Evolutionary conservation across 164 flowering plant genomes (phyloP).

Genomic region (Chimonanthus praecox): DNA sequence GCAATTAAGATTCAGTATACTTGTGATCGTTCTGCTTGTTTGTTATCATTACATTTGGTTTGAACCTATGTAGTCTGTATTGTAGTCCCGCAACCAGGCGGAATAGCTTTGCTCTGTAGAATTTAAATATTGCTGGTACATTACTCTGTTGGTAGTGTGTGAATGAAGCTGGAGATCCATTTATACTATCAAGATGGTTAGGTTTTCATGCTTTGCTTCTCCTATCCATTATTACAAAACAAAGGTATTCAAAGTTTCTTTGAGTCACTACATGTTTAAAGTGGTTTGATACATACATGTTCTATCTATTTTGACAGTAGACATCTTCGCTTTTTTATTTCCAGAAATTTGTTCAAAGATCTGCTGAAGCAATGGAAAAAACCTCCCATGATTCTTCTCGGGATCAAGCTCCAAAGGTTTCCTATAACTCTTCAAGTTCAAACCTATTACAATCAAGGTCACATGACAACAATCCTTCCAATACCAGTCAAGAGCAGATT

Average conservation of each 20-base stretch:
- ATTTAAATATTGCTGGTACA: conserved; percentile 12
- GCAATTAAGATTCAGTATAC: conserved; percentile 15
- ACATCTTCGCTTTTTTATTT: conserved; percentile 7
- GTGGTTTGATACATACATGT: neutral
- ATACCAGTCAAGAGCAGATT: conserved; percentile 17
- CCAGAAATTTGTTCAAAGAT: conserved; percentile 44
- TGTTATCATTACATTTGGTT: neutral
- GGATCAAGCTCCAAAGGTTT: conserved; percentile 17
- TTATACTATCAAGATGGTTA: conserved; percentile 44
- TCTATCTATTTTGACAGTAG: neutral
- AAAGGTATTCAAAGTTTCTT: conserved; percentile 43
- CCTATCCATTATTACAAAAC: conserved; percentile 37
- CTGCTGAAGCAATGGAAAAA: conserved; percentile 43
- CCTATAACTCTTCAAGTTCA: conserved; percentile 11
- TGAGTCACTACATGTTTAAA: neutral
- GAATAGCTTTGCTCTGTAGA: conserved; percentile 10
- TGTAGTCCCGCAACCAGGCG: conserved; percentile 14
- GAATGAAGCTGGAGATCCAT: conserved; percentile 29
- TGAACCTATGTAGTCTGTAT: conserved; percentile 6
- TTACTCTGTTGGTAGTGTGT: conserved; percentile 3
- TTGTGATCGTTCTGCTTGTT: conserved; percentile 13
- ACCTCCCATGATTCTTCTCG: conserved; percentile 30
- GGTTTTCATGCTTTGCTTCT: conserved; percentile 69
- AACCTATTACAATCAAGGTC: conserved; percentile 8
- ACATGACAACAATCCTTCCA: conserved; percentile 17